phyloP scores from a whole-genome alignment of 352 stramenopile species.

The Phytopythium kandeliae region DNA sequence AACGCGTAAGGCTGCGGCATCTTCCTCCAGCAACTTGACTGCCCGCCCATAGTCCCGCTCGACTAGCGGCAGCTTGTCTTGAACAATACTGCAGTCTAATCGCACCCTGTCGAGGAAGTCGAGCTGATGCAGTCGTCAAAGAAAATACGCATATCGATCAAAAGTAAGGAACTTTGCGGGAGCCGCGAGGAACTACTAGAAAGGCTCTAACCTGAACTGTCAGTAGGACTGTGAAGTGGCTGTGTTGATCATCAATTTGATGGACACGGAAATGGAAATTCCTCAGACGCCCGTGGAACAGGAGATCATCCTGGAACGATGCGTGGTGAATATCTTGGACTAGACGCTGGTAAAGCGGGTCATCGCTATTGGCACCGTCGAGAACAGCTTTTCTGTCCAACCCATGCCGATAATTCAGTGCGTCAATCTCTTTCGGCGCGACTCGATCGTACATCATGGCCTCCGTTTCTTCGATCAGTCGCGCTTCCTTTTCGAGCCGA shows the following conservation, averaged over 20 bases:
- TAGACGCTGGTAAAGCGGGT: conserved; percentile 43
- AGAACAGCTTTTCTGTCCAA: conserved; percentile 35
- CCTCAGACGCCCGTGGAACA: conserved; percentile 59
- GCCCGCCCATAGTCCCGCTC: conserved; percentile 49
- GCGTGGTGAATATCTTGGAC: conserved; percentile 50
- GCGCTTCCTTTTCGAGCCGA: conserved; percentile 64
- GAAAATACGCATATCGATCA: not conserved
- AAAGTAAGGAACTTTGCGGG: not conserved
- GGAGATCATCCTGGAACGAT: conserved; percentile 51
- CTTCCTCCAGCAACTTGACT: conserved; percentile 34
- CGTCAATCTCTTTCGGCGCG: conserved; percentile 58
- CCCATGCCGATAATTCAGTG: conserved; percentile 64
- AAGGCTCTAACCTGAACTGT: conserved; percentile 34
- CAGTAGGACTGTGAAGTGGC: conserved; percentile 31
- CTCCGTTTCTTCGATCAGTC: conserved; percentile 45
- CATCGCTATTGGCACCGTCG: conserved; percentile 16
- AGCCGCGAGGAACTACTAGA: not conserved
- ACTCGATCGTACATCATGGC: conserved; percentile 50
- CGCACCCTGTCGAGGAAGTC: conserved; percentile 43
- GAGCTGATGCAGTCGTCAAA: conserved; percentile 16
- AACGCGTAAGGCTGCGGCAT: conserved; percentile 18
- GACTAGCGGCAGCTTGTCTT: conserved; percentile 49
- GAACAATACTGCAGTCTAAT: conserved; percentile 38
- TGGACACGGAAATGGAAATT: conserved; percentile 66
- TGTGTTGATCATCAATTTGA: conserved; percentile 40